Conservation (phyloP, 805 yeast species). For the Metschnikowia matae region DNA sequence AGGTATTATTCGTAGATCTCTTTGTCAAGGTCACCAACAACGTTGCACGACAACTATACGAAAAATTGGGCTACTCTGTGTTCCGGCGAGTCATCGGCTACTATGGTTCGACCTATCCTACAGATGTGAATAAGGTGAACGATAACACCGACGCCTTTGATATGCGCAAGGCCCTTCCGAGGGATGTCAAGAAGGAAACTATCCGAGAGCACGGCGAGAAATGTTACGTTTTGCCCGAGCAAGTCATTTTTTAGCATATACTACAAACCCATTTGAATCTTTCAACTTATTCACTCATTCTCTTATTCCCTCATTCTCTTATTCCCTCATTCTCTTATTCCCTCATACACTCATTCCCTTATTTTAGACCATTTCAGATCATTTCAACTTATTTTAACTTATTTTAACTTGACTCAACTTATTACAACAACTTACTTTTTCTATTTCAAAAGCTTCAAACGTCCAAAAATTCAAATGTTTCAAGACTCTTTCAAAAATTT, state of each 20-base stretch:
- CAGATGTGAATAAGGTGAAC: slow-evolving; percentile 43
- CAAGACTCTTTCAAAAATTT: too few relatives aligned
- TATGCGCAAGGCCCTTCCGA: slow-evolving; percentile 63
- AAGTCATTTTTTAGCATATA: slow-evolving; percentile 47
- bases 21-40: slow-evolving; percentile 85
- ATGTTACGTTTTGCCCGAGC: slow-evolving; percentile 60
- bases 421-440: too few relatives aligned
- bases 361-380: too few relatives aligned
- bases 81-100: slow-evolving; percentile 87
- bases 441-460: too few relatives aligned
- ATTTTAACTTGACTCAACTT: too few relatives aligned
- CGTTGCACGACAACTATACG: slow-evolving; percentile 78
- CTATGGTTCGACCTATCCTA: slow-evolving; percentile 57
- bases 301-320: too few relatives aligned
- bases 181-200: slow-evolving; percentile 54
- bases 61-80: slow-evolving; percentile 79
- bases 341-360: too few relatives aligned
- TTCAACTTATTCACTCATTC: too few relatives aligned
- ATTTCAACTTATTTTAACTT: too few relatives aligned
- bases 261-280: not conserved
- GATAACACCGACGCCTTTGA: slow-evolving; percentile 87
- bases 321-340: too few relatives aligned
- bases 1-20: slow-evolving; percentile 81
- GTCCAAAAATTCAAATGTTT: too few relatives aligned
- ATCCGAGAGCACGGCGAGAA: slow-evolving; percentile 59